Evolutionary conservation across 176 grass and related monocot genomes (phyloP).

Genomic region (Oryza officinalis): DNA sequence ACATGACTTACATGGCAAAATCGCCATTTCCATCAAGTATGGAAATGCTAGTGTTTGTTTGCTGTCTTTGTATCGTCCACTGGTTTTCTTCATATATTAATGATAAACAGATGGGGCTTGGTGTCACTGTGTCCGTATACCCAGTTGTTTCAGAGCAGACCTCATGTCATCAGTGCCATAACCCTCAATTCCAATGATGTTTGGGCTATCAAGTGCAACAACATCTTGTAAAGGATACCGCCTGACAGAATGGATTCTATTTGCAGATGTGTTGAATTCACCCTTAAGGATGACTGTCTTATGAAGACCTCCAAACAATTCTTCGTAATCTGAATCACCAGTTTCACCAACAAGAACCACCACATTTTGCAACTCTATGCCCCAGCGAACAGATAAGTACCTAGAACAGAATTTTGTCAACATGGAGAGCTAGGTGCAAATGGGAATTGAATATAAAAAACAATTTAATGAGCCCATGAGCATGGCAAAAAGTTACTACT

Average conservation of each 20-base stretch:
- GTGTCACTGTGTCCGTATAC: slow-evolving; percentile 35
- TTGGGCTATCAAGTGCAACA: slow-evolving; percentile 71
- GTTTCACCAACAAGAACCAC: slow-evolving; percentile 72
- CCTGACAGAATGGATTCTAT: slow-evolving; percentile 59
- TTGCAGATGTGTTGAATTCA: slow-evolving; percentile 63
- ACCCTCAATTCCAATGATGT: slow-evolving; percentile 65
- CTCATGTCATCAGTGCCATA: slow-evolving; percentile 50
- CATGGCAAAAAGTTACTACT: background rate
- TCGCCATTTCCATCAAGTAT: slow-evolving; percentile 40
- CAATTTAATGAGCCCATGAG: background rate
- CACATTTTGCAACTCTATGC: slow-evolving; percentile 66
- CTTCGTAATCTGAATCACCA: slow-evolving; percentile 89
- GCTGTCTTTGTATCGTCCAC: slow-evolving; percentile 29
- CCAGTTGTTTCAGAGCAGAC: slow-evolving; percentile 59
- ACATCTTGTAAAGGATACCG: slow-evolving; percentile 81
- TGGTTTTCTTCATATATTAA: slow-evolving; percentile 34
- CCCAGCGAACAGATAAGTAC: slow-evolving; percentile 92
- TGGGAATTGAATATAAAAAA: slow-evolving; percentile 1
- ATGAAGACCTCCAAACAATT: slow-evolving; percentile 76
- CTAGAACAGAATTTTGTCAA: slow-evolving; percentile 40
- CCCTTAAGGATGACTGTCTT: slow-evolving; percentile 88
- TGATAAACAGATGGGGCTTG: background rate
- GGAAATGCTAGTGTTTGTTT: slow-evolving; percentile 36
- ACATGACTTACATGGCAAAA: slow-evolving; percentile 46
- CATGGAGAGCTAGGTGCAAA: background rate